These are phyloP conservation scores for Calonectria henricotiae DNA, from an alignment of 2,329 filamentous ascomycete species.

Conservation along the genomic window DNA sequence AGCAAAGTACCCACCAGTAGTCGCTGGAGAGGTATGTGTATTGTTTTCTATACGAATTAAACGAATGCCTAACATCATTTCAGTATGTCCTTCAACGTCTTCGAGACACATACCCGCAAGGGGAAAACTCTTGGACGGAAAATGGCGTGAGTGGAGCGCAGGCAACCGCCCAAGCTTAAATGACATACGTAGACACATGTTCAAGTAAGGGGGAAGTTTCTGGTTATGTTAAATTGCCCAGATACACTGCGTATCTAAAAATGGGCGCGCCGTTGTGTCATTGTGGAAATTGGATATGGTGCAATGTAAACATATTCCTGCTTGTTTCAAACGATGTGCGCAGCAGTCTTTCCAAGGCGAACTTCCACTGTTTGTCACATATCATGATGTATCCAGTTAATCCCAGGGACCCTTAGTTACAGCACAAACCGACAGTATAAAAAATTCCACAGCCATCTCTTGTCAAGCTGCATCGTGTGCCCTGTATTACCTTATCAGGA, in stretches of 20 bases:
- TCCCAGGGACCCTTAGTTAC: neutral
- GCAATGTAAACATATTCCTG: no score
- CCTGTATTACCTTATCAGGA: neutral
- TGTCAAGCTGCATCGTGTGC: neutral
- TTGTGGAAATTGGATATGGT: neutral
- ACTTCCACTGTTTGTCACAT: no score
- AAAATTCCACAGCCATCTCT: neutral
- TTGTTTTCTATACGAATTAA: neutral
- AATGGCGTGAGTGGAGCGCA: neutral
- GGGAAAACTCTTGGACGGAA: constrained; percentile 15
- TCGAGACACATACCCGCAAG: constrained; percentile 15
- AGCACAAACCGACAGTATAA: neutral
- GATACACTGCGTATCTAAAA: neutral
- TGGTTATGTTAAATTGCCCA: neutral
- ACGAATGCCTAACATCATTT: neutral
- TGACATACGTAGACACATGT: neutral
- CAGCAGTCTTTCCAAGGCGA: no score
- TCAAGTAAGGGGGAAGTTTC: neutral
- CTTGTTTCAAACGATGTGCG: no score
- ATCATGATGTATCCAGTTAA: no score
- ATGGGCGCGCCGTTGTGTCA: neutral
- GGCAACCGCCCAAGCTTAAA: neutral
- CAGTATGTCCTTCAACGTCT: constrained; percentile 18
- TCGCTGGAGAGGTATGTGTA: constrained; percentile 8
- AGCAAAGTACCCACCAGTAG: constrained; percentile 13